Evolutionary conservation across 2,329 filamentous ascomycete genomes (phyloP).

Genomic region (Pseudopithomyces chartarum): DNA sequence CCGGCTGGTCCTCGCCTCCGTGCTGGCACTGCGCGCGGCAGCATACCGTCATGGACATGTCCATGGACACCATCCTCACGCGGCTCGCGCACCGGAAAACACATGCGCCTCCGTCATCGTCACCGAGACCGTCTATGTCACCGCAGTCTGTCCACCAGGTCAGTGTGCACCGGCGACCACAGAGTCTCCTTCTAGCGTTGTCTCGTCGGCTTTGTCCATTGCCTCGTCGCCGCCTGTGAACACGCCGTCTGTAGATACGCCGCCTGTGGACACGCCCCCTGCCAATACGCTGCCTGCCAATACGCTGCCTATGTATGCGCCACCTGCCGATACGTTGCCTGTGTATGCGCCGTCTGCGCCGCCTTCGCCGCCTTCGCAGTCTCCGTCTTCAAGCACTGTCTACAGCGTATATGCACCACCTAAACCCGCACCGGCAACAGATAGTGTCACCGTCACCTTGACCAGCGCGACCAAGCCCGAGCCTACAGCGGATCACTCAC

Average conservation of each 20-base stretch:
- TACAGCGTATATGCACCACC: background rate
- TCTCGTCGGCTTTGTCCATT: background rate
- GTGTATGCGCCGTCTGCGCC: background rate
- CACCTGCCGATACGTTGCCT: background rate
- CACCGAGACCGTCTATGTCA: constrained; percentile 18
- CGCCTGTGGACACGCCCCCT: background rate
- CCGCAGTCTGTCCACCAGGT: background rate
- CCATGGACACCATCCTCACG: background rate
- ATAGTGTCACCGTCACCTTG: background rate
- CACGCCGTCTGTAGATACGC: background rate
- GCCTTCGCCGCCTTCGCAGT: background rate
- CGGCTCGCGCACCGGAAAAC: background rate
- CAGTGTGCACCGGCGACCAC: background rate
- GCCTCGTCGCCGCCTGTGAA: background rate
- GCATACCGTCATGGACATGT: background rate
- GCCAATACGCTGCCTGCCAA: background rate
- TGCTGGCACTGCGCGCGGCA: background rate
- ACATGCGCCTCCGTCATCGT: constrained; percentile 12
- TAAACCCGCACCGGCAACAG: background rate
- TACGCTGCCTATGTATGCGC: background rate
- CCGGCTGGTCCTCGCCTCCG: background rate
- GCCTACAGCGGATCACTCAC: background rate
- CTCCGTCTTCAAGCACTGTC: background rate
- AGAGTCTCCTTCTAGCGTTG: background rate
- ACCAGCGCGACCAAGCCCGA: background rate